These are phyloP conservation scores for Mangifera indica DNA, from an alignment of 345 rosid species.

Conservation along the genomic window DNA sequence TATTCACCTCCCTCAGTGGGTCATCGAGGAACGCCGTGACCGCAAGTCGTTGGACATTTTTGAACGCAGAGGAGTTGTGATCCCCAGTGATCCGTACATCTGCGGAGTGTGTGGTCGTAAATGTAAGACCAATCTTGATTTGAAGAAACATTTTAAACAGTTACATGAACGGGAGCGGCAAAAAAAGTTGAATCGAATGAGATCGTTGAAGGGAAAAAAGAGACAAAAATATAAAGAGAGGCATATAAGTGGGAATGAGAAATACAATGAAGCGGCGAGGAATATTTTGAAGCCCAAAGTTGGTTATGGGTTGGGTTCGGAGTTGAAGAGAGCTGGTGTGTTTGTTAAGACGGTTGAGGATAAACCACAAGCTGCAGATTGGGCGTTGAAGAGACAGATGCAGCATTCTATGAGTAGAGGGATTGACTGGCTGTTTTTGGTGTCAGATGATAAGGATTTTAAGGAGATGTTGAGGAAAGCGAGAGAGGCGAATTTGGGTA, in stretches of 20 bases:
- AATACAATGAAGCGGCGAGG: slow-evolving; percentile 77
- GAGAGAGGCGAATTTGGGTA: slow-evolving; percentile 69
- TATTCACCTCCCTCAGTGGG: slow-evolving; percentile 79
- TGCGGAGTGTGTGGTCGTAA: slow-evolving; percentile 86
- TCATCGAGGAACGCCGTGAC: slow-evolving; percentile 60
- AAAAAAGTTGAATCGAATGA: slow-evolving; percentile 82
- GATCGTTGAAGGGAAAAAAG: slow-evolving; percentile 77
- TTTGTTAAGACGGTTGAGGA: slow-evolving; percentile 81
- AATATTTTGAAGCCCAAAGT: slow-evolving; percentile 56
- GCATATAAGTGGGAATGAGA: slow-evolving; percentile 64
- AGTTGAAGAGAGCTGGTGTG: slow-evolving; percentile 80
- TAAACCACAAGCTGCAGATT: slow-evolving; percentile 96
- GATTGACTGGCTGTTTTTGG: slow-evolving; percentile 82
- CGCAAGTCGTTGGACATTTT: slow-evolving; percentile 57
- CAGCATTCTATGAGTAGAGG: slow-evolving; percentile 86
- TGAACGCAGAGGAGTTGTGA: slow-evolving; percentile 54
- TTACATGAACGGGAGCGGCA: slow-evolving; percentile 86
- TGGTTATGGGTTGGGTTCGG: slow-evolving; percentile 75
- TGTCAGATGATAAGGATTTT: slow-evolving; percentile 87
- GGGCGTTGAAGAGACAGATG: slow-evolving; percentile 96
- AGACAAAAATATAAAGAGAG: slow-evolving; percentile 71
- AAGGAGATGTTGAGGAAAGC: slow-evolving; percentile 75
- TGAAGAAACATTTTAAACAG: slow-evolving; percentile 86
- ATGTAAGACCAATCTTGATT: slow-evolving; percentile 74
- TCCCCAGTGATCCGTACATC: slow-evolving; percentile 44